phyloP scores from a whole-genome alignment of 2,329 filamentous ascomycete genomes.

The Claviceps sp. region DNA sequence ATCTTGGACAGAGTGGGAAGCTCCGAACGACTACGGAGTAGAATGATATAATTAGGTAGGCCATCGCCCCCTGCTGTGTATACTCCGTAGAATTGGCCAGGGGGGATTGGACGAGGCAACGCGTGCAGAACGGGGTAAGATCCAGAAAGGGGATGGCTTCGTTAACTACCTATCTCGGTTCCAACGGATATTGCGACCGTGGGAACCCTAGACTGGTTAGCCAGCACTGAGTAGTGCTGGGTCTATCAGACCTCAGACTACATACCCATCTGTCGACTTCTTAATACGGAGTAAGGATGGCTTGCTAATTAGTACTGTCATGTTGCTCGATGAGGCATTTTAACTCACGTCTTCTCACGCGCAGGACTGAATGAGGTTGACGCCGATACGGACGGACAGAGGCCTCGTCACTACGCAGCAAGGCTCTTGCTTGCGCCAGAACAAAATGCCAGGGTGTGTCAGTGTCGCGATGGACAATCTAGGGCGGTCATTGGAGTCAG shows the following conservation, averaged over 20 bases:
- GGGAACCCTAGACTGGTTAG: neutral
- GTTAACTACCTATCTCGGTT: neutral
- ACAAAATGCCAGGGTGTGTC: neutral
- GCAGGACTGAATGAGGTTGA: neutral
- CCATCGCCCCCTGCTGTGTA: neutral
- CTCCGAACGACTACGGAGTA: neutral
- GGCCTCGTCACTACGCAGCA: neutral
- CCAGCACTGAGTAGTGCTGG: neutral
- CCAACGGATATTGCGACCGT: neutral
- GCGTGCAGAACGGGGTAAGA: neutral
- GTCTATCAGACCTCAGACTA: neutral
- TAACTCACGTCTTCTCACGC: neutral
- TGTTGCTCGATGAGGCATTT: neutral
- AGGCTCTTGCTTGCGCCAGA: neutral
- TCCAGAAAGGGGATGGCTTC: neutral
- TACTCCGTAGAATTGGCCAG: neutral
- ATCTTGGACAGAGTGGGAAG: neutral
- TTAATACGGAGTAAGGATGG: neutral
- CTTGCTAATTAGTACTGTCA: neutral
- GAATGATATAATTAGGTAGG: neutral
- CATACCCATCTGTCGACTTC: neutral
- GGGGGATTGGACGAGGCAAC: neutral
- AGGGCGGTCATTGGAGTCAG: neutral
- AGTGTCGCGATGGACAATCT: neutral
- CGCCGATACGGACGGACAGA: neutral